Evolutionary conservation across 2,329 filamentous ascomycete species (phyloP), one percentile per base, ranked within the genome.

Genomic region (Apiospora aurea): DNA sequence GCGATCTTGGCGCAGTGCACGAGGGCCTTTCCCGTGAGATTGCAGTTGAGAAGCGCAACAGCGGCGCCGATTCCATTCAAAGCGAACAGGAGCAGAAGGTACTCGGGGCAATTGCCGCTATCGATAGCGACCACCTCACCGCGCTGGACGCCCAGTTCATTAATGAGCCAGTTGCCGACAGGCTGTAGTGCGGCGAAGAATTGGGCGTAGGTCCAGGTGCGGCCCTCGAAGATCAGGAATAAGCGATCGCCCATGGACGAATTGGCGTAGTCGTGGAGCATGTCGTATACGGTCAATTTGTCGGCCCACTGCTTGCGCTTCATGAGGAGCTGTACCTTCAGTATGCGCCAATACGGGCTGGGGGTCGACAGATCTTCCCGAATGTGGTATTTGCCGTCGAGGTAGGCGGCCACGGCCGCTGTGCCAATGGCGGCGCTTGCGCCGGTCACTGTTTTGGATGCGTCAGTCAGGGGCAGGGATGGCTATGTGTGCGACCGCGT

Each of bases 1-100:
- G 87, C 87, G 49, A 92, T 83, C 74, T 85, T 86, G 69, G 93
- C 78, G 72, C 90, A 93, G 79, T 94, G 91, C n/a, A 91, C 75
- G 71, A 94, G 80, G 1, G 90, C 86, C 74, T 90, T 86, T 0
- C 88, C 89, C 1, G 87, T 84, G 13, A 94, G 82, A 76, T 93
- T 91, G 78, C 89, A 89, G 76, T 94, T 94, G 79, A 94, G 90
- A 80, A 92, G 87, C 0, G 92, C 91, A 0, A 91, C 89, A 0
- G 87, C 87, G 16, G 89, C 89, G 1, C 92, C 92, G 70, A 94
- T 88, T 2, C 88, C 87, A 85, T 89, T 88, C 3, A 91, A 81
- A 0, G 87, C 92, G n/a, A 93, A 76, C 87, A 90, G 90, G 11
- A 87, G 85, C 72, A 92, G 87, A 6, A 93, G 75, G 73, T 92